These are phyloP conservation scores for Aspergillus heteromorphus DNA, from an alignment of 495 filamentous ascomycete species.

Conservation along the genomic window DNA sequence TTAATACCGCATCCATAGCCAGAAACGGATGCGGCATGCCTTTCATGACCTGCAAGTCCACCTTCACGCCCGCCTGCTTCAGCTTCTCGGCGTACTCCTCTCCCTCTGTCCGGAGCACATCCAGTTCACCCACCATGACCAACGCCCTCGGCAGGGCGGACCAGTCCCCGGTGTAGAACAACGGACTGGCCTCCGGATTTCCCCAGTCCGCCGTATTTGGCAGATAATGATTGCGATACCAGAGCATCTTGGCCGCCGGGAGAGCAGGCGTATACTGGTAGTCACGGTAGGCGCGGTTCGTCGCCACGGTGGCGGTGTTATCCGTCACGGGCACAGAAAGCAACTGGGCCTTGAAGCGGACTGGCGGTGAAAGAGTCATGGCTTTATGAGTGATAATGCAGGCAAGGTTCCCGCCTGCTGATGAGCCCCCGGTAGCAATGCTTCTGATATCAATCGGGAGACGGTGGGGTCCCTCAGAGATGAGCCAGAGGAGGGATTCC, in stretches of 20 bases:
- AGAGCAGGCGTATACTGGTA: slow-evolving; percentile 48
- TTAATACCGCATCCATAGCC: slow-evolving; percentile 52
- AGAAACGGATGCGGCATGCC: slow-evolving; percentile 60
- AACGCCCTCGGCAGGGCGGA: slow-evolving; percentile 42
- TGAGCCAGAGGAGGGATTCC: slow-evolving; percentile 52
- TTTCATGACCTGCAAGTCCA: slow-evolving; percentile 52
- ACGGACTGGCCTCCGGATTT: slow-evolving; percentile 50
- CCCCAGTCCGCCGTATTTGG: slow-evolving; percentile 39
- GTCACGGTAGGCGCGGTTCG: slow-evolving; percentile 41
- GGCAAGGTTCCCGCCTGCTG: slow-evolving; percentile 52
- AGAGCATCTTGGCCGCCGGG: slow-evolving; percentile 51
- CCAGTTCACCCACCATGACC: slow-evolving; percentile 52
- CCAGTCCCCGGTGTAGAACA: slow-evolving; percentile 48
- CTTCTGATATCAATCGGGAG: slow-evolving; percentile 42
- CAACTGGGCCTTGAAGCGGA: slow-evolving; percentile 44
- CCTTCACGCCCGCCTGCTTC: slow-evolving; percentile 46
- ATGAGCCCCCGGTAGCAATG: slow-evolving; percentile 50
- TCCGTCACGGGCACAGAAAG: slow-evolving; percentile 56
- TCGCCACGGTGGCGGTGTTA: slow-evolving; percentile 45
- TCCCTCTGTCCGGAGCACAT: slow-evolving; percentile 50
- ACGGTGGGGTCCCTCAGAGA: slow-evolving; percentile 30
- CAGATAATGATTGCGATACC: slow-evolving; percentile 54
- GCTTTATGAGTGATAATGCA: slow-evolving; percentile 52
- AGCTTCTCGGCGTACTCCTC: slow-evolving; percentile 46
- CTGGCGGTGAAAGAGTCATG: slow-evolving; percentile 33